Evolutionary conservation across 257 asterid genomes (phyloP), one percentile per base, ranked within the genome.

Genomic region (Rhazya stricta): DNA sequence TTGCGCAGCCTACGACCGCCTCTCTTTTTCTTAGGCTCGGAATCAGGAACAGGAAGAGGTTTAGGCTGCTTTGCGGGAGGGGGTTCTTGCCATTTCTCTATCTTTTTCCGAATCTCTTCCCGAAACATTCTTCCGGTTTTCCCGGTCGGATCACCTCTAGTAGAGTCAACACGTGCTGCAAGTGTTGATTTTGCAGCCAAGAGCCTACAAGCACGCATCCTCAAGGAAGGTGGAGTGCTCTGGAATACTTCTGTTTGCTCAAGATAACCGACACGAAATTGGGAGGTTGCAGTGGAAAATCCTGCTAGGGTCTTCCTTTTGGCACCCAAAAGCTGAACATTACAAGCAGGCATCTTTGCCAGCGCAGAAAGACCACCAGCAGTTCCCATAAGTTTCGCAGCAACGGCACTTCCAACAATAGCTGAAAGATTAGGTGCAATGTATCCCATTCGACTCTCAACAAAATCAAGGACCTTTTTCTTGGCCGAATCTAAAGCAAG

Each of bases 31-130:
- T 89, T 94, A 45, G 99, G 99, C 86, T 94, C 99, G 3, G 99
- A 94, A 82, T 94, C 99, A 78, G 97, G 99, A 79, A 92, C 99
- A 0, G 99, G 97, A 70, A 94, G 99, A 57, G 99, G 99, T 82
- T 88, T 94, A 36, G 99, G 97, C 83, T 89, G 97, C 86, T 92
- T 92, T 34, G 98, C 99, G 68, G 99, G 99, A 75, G 98, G 99
- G 32, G 97, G 97, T 84, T 94, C 99, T 76, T 94, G 99, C 97
- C 99, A 94, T 79, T 94, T 94, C 86, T 90, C 99, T 67, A 94
- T 94, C 90, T 94, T 94, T 72, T 92, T 92, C 41, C 83, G 91
- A 76, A 94, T 86, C 78, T 87, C 97, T 23, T 86, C 92, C 41
- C 96, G 86, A 21, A 92, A 82, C 69, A 81, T 75, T 84, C 97